phyloP scores from a whole-genome alignment of 257 asterid genomes.

The Coffea eugenioides region DNA sequence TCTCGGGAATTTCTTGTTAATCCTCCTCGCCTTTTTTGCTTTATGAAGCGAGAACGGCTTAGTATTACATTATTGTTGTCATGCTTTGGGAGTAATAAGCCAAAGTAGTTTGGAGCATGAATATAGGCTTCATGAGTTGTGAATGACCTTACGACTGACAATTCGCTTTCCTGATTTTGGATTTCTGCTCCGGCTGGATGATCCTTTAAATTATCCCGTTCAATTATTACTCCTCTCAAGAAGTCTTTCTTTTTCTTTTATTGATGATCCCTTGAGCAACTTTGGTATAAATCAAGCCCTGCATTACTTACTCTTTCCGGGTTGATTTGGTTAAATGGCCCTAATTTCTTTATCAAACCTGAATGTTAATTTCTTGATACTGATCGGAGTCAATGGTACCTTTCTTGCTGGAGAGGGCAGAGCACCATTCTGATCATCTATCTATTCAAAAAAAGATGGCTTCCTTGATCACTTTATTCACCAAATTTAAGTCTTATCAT shows the following conservation, averaged over 20 bases:
- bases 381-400: not conserved
- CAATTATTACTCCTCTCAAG: not conserved
- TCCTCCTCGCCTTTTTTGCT: not conserved
- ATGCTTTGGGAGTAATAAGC: not conserved
- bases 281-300: not conserved
- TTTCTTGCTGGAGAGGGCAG: slow-evolving; percentile 15
- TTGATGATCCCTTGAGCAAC: no score
- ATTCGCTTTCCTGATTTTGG: not conserved
- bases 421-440: not conserved
- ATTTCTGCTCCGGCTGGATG: not conserved
- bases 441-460: not conserved
- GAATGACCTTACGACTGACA: not conserved
- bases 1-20: not conserved
- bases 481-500: slow-evolving; percentile 2
- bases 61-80: not conserved
- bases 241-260: not conserved
- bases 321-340: not conserved
- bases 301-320: not conserved
- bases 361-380: not conserved
- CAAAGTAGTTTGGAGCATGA: not conserved
- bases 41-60: not conserved
- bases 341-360: not conserved
- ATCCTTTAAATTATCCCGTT: not conserved
- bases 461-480: slow-evolving; percentile 19
- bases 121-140: not conserved